Evolutionary conservation across 805 yeast species (phyloP).

Genomic region (Ogataea nonfermentans): DNA sequence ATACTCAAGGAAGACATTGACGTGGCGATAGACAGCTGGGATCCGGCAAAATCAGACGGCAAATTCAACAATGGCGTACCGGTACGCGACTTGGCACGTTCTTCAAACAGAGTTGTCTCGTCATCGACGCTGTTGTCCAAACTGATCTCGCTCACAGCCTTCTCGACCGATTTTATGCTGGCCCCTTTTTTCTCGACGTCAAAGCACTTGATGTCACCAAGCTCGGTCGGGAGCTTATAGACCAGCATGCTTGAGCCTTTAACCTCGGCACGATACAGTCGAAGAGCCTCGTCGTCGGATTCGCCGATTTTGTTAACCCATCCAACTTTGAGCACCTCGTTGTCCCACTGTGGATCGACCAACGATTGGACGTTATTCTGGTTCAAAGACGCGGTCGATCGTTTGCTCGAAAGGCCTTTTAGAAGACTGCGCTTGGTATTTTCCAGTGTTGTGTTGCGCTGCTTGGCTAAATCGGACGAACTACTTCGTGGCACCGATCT

Average conservation of each 20-base stretch:
- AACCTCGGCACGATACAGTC: constrained; percentile 62
- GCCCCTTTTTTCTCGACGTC: constrained; percentile 7
- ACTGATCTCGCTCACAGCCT: not conserved
- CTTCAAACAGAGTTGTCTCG: constrained; percentile 3
- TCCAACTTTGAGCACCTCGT: constrained; percentile 45
- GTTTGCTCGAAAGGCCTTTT: constrained; percentile 20
- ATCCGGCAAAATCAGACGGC: constrained; percentile 13
- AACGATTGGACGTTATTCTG: constrained; percentile 15
- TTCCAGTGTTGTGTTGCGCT: constrained; percentile 9
- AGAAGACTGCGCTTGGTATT: constrained; percentile 14
- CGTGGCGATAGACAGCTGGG: constrained; percentile 18
- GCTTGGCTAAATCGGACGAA: not conserved
- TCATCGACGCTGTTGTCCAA: constrained; percentile 2
- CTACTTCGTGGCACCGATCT: not conserved
- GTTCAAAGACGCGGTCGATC: constrained; percentile 18
- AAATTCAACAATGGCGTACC: constrained; percentile 8
- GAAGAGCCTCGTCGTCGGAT: constrained; percentile 35
- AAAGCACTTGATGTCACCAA: constrained; percentile 40
- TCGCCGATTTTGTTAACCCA: constrained; percentile 56
- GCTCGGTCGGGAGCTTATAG: constrained; percentile 53
- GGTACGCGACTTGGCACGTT: constrained; percentile 3
- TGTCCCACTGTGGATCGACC: constrained; percentile 35
- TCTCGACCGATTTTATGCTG: not conserved
- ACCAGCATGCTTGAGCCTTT: constrained; percentile 65
- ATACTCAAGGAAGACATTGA: constrained; percentile 13